These are phyloP conservation scores for Botrytis cinerea DNA, from an alignment of 2,329 filamentous ascomycete genomes.

Conservation along the genomic window DNA sequence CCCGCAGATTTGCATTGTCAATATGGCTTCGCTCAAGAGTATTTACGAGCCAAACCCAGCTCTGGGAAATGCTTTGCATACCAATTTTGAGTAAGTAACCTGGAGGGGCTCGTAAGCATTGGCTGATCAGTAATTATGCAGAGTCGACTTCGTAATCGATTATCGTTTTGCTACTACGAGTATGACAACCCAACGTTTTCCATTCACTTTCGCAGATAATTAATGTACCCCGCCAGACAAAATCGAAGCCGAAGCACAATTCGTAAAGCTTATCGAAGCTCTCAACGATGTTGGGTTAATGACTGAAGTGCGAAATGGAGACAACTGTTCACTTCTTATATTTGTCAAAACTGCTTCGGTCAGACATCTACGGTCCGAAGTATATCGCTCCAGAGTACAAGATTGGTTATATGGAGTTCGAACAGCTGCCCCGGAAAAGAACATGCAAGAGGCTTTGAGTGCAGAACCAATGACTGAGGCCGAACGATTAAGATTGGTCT, in stretches of 20 bases:
- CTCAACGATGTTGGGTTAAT: conserved; percentile 79
- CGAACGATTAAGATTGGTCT: conserved; percentile 83
- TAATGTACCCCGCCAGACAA: conserved; percentile 53
- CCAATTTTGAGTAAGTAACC: conserved; percentile 48
- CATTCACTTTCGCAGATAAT: conserved; percentile 29
- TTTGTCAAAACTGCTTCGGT: conserved; percentile 81
- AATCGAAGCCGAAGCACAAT: conserved; percentile 69
- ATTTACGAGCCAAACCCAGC: conserved; percentile 33
- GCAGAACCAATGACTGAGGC: conserved; percentile 81
- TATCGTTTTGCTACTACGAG: conserved; percentile 72
- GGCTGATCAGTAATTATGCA: conserved; percentile 37
- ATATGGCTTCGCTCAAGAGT: conserved; percentile 37
- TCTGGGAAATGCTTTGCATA: conserved; percentile 34
- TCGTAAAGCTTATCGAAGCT: conserved; percentile 74
- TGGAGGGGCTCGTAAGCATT: conserved; percentile 1
- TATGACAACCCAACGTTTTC: conserved; percentile 42
- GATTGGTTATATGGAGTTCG: conserved; percentile 94
- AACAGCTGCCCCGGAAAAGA: conserved; percentile 71
- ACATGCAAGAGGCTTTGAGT: conserved; percentile 67
- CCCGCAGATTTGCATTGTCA: conserved; percentile 19
- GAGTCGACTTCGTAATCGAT: conserved; percentile 86
- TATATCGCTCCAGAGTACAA: conserved; percentile 84
- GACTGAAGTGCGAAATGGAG: conserved; percentile 82
- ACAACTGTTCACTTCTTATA: conserved; percentile 73
- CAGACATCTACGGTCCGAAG: conserved; percentile 72